Evolutionary conservation across 2,329 filamentous ascomycete species (phyloP).

Genomic region (Tolypocladium amazonense): DNA sequence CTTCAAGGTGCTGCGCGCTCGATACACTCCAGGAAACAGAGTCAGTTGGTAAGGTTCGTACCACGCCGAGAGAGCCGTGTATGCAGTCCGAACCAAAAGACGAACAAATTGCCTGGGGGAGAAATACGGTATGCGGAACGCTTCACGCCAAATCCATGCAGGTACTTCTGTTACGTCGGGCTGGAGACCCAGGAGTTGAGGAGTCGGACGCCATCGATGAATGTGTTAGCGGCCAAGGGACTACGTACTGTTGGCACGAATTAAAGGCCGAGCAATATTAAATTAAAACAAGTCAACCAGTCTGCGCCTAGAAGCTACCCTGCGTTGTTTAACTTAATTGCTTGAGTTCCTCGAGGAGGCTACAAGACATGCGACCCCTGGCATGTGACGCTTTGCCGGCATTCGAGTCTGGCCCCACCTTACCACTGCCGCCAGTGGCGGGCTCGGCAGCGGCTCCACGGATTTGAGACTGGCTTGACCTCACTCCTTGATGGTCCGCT

Average conservation of each 20-base stretch:
- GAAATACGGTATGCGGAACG: background rate
- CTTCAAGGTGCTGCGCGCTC: background rate
- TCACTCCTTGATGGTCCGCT: background rate
- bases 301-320: background rate
- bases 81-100: background rate
- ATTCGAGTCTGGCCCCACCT: background rate
- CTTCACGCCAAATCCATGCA: background rate
- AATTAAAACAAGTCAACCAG: background rate
- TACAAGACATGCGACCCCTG: background rate
- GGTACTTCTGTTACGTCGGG: background rate
- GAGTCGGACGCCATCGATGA: background rate
- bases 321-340: background rate
- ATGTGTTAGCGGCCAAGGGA: background rate
- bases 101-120: background rate
- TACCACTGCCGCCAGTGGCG: background rate
- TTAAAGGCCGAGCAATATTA: background rate
- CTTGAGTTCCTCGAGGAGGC: background rate
- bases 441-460: background rate
- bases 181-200: background rate
- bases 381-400: constrained; percentile 1
- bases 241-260: background rate
- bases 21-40: background rate
- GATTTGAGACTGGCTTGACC: background rate
- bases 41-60: background rate
- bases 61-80: background rate